Percentiles rank a stretch among this genome's conserved stretches.
These are phyloP conservation scores for Eleusine indica DNA, from an alignment of 176 grass and related monocot genomes.

Conservation along the genomic window DNA sequence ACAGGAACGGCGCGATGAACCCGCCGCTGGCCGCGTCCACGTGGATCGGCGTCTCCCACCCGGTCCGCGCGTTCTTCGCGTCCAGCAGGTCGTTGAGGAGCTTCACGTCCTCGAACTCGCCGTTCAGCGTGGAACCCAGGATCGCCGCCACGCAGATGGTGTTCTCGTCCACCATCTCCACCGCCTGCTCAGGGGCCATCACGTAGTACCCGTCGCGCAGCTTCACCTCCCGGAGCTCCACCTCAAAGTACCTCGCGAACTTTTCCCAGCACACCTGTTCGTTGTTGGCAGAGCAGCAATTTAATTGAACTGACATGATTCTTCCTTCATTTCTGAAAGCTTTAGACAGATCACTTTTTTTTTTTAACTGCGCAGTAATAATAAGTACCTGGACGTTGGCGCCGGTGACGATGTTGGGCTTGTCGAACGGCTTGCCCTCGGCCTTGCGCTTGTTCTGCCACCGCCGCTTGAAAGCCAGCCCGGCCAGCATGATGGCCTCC, in stretches of 20 bases:
- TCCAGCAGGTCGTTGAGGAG: constrained; percentile 77
- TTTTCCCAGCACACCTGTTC: constrained; percentile 96
- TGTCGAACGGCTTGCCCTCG: constrained; percentile 92
- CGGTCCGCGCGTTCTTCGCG: constrained; percentile 69
- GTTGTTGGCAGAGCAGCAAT: not conserved
- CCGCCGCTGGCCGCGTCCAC: constrained; percentile 97
- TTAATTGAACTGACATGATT: not conserved
- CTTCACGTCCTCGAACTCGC: constrained; percentile 99
- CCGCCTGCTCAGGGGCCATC: constrained; percentile 94
- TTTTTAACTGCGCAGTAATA: no score
- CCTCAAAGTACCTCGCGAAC: constrained; percentile 94
- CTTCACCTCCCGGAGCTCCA: constrained; percentile 96
- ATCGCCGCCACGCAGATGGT: constrained; percentile 95
- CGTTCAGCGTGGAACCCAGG: constrained; percentile 96
- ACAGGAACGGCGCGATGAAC: constrained; percentile 99
- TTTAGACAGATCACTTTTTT: no score
- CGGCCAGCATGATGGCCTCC: constrained; percentile 98
- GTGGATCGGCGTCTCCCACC: constrained; percentile 88
- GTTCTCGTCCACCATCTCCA: constrained; percentile 93
- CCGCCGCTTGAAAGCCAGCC: constrained; percentile 88
- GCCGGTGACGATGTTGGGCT: constrained; percentile 97
- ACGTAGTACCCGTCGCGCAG: constrained; percentile 92
- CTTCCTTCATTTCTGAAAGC: not conserved
- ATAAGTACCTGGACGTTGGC: constrained; percentile 84
- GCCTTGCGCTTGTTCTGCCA: constrained; percentile 96